A percentile compares a stretch with the other conserved stretches of the same genome.
These are phyloP conservation scores for Penicillium macrosclerotiorum DNA, from an alignment of 495 filamentous ascomycete genomes.

Conservation along the genomic window DNA sequence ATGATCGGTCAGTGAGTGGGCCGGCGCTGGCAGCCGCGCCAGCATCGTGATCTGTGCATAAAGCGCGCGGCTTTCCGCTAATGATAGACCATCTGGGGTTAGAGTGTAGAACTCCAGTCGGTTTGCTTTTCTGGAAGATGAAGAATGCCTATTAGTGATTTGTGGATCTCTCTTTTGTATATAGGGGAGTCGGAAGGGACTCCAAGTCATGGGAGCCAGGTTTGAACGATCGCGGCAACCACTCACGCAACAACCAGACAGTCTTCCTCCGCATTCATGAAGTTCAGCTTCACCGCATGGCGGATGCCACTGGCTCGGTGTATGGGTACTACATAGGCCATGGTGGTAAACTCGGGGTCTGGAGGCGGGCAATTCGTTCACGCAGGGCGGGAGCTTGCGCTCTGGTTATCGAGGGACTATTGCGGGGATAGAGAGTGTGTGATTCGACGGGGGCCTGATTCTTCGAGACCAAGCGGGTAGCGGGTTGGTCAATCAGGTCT, in stretches of 20 bases:
- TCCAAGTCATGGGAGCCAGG: not conserved
- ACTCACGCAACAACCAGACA: slow-evolving; percentile 85
- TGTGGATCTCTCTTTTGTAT: slow-evolving; percentile 6
- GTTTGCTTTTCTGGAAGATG: slow-evolving; percentile 72
- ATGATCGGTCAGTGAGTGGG: slow-evolving; percentile 71
- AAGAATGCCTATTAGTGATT: not conserved
- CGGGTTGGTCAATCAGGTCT: not conserved
- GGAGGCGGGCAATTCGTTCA: too few species aligned
- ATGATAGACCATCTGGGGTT: slow-evolving; percentile 56
- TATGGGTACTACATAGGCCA: slow-evolving; percentile 95
- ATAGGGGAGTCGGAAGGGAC: not conserved
- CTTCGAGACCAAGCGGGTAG: not conserved
- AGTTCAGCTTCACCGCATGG: slow-evolving; percentile 76
- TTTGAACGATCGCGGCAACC: not conserved
- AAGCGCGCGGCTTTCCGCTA: slow-evolving; percentile 62
- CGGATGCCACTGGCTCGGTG: slow-evolving; percentile 87
- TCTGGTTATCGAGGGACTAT: slow-evolving; percentile 7
- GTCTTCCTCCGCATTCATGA: slow-evolving; percentile 70
- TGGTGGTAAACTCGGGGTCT: too few species aligned
- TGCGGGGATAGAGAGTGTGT: slow-evolving; percentile 4
- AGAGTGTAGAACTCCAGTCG: slow-evolving; percentile 80
- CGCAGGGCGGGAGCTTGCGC: slow-evolving; percentile 8
- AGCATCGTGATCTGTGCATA: slow-evolving; percentile 87
- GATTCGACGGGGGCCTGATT: not conserved
- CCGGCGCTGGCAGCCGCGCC: slow-evolving; percentile 69